A percentile compares a stretch with the other conserved stretches of the same genome.
Conservation (phyloP, 2,329 filamentous ascomycete genomes). For the Sporothrix euskadiensis region DNA sequence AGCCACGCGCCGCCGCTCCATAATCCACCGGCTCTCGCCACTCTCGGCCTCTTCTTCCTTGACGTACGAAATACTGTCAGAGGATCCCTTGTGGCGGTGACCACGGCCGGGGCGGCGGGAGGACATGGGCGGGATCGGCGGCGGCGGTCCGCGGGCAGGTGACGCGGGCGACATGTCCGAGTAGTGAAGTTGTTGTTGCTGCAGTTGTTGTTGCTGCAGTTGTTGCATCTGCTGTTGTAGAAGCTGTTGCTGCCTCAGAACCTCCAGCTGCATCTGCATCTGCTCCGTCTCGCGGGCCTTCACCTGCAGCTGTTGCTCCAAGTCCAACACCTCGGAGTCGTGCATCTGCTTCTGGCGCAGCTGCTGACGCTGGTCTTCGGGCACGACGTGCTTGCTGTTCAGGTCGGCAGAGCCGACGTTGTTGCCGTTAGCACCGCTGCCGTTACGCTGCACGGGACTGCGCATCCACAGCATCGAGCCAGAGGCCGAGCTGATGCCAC, state of each 20-base stretch:
- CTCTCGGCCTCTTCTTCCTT: constrained; percentile 62
- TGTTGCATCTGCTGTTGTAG: constrained; percentile 1
- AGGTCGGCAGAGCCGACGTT: not conserved
- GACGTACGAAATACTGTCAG: constrained; percentile 70
- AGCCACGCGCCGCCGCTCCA: constrained; percentile 66
- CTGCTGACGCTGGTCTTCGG: constrained; percentile 13
- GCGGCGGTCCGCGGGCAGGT: not conserved
- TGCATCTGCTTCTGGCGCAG: constrained; percentile 18
- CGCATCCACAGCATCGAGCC: constrained; percentile 37
- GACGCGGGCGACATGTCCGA: not conserved
- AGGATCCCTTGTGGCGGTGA: constrained; percentile 57
- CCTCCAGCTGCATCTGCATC: constrained; percentile 19
- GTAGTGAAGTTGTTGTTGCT: not conserved
- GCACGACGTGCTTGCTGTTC: not conserved
- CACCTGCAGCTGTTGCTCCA: constrained; percentile 25
- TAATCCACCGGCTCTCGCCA: constrained; percentile 64
- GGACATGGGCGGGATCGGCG: constrained; percentile 29
- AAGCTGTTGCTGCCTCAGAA: not conserved
- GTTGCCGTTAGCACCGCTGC: not conserved
- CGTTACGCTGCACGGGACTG: constrained; percentile 29
- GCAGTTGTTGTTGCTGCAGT: constrained; percentile 24
- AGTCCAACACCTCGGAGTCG: constrained; percentile 10
- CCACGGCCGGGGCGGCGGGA: constrained; percentile 46
- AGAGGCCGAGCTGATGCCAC: constrained; percentile 33
- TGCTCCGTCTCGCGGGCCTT: constrained; percentile 23